Percentiles rank a stretch among this genome's conserved stretches.
Evolutionary conservation across 495 filamentous ascomycete species (phyloP).

Genomic region (Hyphodiscus hymeniophilus): DNA sequence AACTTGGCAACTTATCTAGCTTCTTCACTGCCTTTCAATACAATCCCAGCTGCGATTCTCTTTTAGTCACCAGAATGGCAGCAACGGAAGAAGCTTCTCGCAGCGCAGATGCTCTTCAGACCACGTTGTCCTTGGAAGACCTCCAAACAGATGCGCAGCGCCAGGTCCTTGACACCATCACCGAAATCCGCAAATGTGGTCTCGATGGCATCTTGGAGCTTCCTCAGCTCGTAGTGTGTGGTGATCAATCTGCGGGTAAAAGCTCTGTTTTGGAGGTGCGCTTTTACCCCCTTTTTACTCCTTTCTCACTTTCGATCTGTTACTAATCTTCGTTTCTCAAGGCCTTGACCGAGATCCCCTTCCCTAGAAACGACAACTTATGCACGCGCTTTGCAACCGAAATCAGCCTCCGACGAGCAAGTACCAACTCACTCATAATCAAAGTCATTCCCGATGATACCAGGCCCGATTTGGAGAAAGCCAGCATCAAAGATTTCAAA

Average conservation of each 20-base stretch:
- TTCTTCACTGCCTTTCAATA: too few species aligned
- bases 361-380: conserved; percentile 53
- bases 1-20: too few species aligned
- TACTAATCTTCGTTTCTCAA: too few species aligned
- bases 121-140: conserved; percentile 3
- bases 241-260: conserved; percentile 65
- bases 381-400: conserved; percentile 68
- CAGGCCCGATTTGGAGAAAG: neutral
- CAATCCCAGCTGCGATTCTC: too few species aligned
- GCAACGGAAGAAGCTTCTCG: too few species aligned
- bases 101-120: too few species aligned
- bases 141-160: conserved; percentile 11
- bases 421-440: neutral
- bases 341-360: conserved; percentile 62
- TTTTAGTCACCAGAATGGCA: too few species aligned
- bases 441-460: conserved; percentile 2
- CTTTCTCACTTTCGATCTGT: too few species aligned
- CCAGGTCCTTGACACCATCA: conserved; percentile 37
- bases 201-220: conserved; percentile 39
- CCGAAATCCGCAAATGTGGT: conserved; percentile 38
- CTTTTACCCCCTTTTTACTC: too few species aligned
- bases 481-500: neutral
- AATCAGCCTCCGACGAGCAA: conserved; percentile 12
- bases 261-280: conserved; percentile 67
- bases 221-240: conserved; percentile 68